These are phyloP conservation scores for Camelina neglecta DNA, from an alignment of 345 rosid species.

Conservation along the genomic window DNA sequence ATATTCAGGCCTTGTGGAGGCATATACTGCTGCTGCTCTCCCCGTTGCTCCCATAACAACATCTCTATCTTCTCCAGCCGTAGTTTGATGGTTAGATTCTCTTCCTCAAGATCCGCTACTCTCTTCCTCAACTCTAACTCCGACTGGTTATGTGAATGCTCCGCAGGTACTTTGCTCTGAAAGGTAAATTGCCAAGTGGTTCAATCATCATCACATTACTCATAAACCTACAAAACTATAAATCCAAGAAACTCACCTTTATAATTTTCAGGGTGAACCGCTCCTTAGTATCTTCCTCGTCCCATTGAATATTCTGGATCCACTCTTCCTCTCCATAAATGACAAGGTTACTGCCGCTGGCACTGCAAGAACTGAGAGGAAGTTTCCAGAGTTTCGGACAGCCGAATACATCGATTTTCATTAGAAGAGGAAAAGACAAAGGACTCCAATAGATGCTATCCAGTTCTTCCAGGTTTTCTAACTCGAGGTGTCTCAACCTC, in stretches of 20 bases:
- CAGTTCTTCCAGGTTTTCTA: not conserved
- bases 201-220: not conserved
- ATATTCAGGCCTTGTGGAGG: not conserved
- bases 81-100: not conserved
- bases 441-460: not conserved
- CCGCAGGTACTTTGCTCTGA: not conserved
- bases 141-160: not conserved
- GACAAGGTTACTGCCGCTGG: not conserved
- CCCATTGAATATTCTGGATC: not conserved
- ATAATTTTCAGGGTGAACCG: not conserved
- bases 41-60: not conserved
- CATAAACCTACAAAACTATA: not conserved
- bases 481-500: not conserved
- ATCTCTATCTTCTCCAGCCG: not conserved
- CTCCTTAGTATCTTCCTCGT: not conserved
- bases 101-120: not conserved
- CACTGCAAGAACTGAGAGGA: not conserved
- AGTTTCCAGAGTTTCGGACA: not conserved
- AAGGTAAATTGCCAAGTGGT: not conserved
- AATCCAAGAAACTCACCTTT: not conserved
- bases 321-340: not conserved
- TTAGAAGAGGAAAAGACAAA: not conserved
- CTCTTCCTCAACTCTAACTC: constrained; percentile 5
- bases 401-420: not conserved
- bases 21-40: not conserved